Conservation (phyloP, 2,329 filamentous ascomycete species). For the Domatiomyces catenatus region DNA sequence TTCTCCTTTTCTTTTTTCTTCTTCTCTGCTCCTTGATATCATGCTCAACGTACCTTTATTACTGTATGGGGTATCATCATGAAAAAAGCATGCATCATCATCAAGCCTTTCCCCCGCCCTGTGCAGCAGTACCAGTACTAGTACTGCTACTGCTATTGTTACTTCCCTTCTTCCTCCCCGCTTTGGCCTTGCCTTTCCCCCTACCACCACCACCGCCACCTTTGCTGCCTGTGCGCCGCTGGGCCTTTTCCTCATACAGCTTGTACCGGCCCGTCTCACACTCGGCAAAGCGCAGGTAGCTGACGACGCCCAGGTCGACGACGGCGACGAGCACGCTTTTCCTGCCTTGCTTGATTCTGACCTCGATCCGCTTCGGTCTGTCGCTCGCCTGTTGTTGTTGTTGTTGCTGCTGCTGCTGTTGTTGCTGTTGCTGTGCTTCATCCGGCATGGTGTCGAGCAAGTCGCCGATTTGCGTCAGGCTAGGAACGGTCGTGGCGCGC, state of each 20-base stretch:
- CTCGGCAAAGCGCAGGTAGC: constrained; percentile 70
- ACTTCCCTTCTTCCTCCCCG: background rate
- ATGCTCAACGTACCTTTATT: background rate
- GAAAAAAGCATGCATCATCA: constrained; percentile 2
- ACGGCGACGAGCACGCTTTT: constrained; percentile 74
- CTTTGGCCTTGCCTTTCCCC: constrained; percentile 6
- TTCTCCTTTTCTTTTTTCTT: constrained; percentile 1
- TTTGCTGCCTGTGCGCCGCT: constrained; percentile 2
- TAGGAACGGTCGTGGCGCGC: constrained; percentile 54
- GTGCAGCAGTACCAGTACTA: background rate
- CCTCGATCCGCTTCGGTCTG: constrained; percentile 42
- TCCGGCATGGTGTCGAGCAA: constrained; percentile 62
- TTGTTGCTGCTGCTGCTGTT: constrained; percentile 37
- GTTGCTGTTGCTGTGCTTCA: constrained; percentile 39
- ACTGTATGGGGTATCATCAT: background rate
- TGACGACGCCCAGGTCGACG: constrained; percentile 78
- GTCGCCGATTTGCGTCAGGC: constrained; percentile 52
- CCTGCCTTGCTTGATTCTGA: constrained; percentile 67
- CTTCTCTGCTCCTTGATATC: background rate
- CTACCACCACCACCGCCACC: constrained; percentile 14
- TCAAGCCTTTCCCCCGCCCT: background rate
- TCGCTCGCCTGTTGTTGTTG: constrained; percentile 22
- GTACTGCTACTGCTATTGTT: too few relatives aligned
- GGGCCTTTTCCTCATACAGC: constrained; percentile 34
- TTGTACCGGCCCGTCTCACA: constrained; percentile 62